Evolutionary conservation across 1,284 basidiomycete species (phyloP).

Genomic region (Tilletia setariae): DNA sequence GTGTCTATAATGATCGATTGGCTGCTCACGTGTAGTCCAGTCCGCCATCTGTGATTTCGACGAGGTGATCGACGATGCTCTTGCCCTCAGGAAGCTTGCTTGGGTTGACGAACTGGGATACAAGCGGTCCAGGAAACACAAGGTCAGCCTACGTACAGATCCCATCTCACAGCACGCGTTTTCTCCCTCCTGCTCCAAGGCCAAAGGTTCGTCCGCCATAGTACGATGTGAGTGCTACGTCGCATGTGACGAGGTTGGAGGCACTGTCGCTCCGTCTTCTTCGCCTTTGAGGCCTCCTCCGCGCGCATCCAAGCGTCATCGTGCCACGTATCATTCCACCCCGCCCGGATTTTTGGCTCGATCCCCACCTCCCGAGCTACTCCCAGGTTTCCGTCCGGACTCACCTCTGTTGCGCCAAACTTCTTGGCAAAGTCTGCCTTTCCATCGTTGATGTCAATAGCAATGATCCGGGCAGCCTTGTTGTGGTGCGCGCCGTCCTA

Average conservation of each 20-base stretch:
- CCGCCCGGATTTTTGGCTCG: no score
- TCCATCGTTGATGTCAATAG: slow-evolving; percentile 89
- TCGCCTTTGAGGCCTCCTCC: no score
- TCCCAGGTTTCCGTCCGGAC: not conserved
- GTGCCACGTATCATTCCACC: no score
- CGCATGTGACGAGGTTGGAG: no score
- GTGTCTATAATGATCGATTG: no score
- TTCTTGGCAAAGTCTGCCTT: slow-evolving; percentile 72
- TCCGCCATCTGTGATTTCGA: slow-evolving; percentile 93
- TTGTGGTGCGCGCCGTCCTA: slow-evolving; percentile 67
- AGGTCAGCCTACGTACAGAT: not conserved
- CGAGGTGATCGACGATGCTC: slow-evolving; percentile 78
- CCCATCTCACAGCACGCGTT: no score
- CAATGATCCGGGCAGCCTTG: slow-evolving; percentile 82
- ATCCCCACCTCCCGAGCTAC: no score
- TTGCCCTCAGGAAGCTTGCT: slow-evolving; percentile 64
- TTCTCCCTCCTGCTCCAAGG: no score
- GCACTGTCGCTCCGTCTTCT: no score
- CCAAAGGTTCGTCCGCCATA: no score
- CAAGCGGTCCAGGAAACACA: not conserved
- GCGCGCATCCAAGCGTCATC: no score
- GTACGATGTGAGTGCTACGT: no score
- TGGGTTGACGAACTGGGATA: slow-evolving; percentile 75
- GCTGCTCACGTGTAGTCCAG: slow-evolving; percentile 95
- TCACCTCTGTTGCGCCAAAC: slow-evolving; percentile 84